These are phyloP conservation scores for Pseudocercospora crystallina DNA, from an alignment of 2,329 filamentous ascomycete genomes.

Conservation along the genomic window DNA sequence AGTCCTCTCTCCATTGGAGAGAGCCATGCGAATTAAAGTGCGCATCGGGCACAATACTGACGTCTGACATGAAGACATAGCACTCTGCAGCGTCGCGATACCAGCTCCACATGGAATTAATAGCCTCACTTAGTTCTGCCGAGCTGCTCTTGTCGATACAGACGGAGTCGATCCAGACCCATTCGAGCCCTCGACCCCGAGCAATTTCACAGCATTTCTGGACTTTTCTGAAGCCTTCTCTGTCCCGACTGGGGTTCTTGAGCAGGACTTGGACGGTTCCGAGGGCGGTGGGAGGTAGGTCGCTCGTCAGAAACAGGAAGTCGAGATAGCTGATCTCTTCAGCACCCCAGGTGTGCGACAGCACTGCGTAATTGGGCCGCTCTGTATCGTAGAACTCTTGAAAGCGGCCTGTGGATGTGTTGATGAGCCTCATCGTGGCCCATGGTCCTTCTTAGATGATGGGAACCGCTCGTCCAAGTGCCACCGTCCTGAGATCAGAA, in stretches of 20 bases:
- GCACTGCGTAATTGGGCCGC: constrained; percentile 11
- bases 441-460: no score
- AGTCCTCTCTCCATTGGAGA: no score
- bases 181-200: constrained; percentile 2
- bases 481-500: no score
- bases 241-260: constrained; percentile 3
- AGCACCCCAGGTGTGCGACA: constrained; percentile 18
- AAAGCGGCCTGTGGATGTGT: background rate
- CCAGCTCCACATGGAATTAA: constrained; percentile 24
- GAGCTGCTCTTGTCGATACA: constrained; percentile 23
- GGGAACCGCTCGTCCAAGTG: no score
- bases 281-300: background rate
- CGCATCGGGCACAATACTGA: background rate
- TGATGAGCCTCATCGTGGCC: background rate
- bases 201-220: constrained; percentile 2
- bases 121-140: constrained; percentile 17
- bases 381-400: background rate
- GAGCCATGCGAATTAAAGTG: background rate
- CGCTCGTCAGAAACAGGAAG: background rate
- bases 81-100: constrained; percentile 19
- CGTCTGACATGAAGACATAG: constrained; percentile 16
- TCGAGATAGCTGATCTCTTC: constrained; percentile 14
- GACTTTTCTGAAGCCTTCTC: constrained; percentile 9
- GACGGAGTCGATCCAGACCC: constrained; percentile 23
- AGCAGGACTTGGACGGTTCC: background rate